Evolutionary conservation across 805 yeast species (phyloP).

Genomic region (Lachancea meyersii): DNA sequence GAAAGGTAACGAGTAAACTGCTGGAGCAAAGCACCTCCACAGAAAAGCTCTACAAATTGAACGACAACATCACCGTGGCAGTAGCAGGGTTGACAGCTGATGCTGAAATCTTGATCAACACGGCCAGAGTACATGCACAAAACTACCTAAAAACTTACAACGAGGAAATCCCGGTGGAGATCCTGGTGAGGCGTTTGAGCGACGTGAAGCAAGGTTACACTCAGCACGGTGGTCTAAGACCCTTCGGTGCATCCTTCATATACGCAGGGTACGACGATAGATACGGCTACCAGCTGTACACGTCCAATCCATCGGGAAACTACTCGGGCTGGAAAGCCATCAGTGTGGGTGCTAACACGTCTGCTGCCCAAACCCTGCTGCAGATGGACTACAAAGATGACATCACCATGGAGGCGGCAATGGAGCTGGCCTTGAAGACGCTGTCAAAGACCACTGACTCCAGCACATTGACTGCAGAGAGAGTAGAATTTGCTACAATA

Average conservation of each 20-base stretch:
- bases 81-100: constrained; percentile 99
- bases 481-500: constrained; percentile 87
- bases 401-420: constrained; percentile 63
- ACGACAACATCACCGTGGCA: constrained; percentile 80
- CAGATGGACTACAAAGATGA: constrained; percentile 93
- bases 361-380: constrained; percentile 91
- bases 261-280: constrained; percentile 94
- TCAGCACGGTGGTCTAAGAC: constrained; percentile 97
- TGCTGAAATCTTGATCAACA: constrained; percentile 83
- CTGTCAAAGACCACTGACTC: constrained; percentile 91
- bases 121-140: constrained; percentile 83
- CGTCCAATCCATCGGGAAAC: constrained; percentile 96
- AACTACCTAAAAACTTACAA: constrained; percentile 77
- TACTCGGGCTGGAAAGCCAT: constrained; percentile 99
- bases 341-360: constrained; percentile 90
- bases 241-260: constrained; percentile 93
- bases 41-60: constrained; percentile 83
- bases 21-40: constrained; percentile 91
- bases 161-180: constrained; percentile 91
- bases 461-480: constrained; percentile 77
- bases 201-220: constrained; percentile 97
- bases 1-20: constrained; percentile 86
- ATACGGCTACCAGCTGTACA: constrained; percentile 84
- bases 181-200: constrained; percentile 80
- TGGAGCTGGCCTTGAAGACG: constrained; percentile 83